Percentiles rank a stretch among this genome's conserved stretches.
These are phyloP conservation scores for Aspergillus hancockii DNA, from an alignment of 495 filamentous ascomycete species.

Conservation along the genomic window DNA sequence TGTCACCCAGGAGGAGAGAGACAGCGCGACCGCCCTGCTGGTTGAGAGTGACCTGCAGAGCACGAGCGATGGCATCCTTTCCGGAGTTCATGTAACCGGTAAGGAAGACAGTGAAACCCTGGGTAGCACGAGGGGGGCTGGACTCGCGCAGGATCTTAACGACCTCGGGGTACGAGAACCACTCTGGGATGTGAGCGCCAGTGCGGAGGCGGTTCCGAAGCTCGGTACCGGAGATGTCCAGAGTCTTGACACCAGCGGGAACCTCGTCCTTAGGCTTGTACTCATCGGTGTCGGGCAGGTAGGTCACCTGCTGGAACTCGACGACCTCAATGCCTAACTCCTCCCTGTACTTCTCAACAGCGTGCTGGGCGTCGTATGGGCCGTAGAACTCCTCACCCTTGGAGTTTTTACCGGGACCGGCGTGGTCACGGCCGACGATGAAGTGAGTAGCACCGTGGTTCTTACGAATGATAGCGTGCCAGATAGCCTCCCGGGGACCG, in stretches of 20 bases:
- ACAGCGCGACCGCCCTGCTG: constrained; percentile 96
- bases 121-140: constrained; percentile 80
- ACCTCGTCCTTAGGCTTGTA: constrained; percentile 93
- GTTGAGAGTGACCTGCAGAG: constrained; percentile 95
- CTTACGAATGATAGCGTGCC: constrained; percentile 99
- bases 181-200: constrained; percentile 92
- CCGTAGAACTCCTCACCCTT: constrained; percentile 97
- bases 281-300: constrained; percentile 94
- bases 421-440: constrained; percentile 97
- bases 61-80: constrained; percentile 94
- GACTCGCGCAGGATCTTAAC: constrained; percentile 94
- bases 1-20: constrained; percentile 91
- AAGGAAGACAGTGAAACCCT: constrained; percentile 98
- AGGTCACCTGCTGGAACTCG: constrained; percentile 99
- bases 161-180: constrained; percentile 99
- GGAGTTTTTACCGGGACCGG: constrained; percentile 95
- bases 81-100: constrained; percentile 96
- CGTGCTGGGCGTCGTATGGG: constrained; percentile 96
- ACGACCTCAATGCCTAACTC: constrained; percentile 99
- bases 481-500: constrained; percentile 96
- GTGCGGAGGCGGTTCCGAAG: constrained; percentile 86
- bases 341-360: constrained; percentile 92
- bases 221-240: constrained; percentile 97
- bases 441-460: constrained; percentile 99
- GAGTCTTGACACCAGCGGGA: constrained; percentile 75